A percentile compares a stretch with the other conserved stretches of the same genome.
These are phyloP conservation scores for Clonostachys chloroleuca DNA, from an alignment of 2,329 filamentous ascomycete genomes.

Conservation along the genomic window DNA sequence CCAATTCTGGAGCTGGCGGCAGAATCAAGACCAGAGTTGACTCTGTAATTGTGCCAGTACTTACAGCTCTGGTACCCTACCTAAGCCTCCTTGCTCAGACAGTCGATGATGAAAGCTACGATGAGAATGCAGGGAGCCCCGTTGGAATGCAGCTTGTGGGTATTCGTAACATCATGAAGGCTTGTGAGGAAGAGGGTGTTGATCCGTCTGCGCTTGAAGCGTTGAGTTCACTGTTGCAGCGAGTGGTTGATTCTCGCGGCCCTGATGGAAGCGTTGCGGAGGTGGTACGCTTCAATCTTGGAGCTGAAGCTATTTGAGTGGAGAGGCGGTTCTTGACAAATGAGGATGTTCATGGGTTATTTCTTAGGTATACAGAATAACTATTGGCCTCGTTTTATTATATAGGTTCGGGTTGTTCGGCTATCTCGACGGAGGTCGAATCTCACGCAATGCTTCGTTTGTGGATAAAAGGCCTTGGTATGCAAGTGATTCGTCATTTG, in stretches of 20 bases:
- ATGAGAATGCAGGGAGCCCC: constrained; percentile 15
- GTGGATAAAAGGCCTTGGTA: no score
- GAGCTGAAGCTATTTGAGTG: no score
- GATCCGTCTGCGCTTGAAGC: constrained; percentile 3
- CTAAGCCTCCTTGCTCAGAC: constrained; percentile 9
- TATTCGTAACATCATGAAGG: constrained; percentile 12
- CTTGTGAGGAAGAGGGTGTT: constrained; percentile 14
- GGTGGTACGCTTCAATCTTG: neutral
- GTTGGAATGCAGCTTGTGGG: constrained; percentile 15
- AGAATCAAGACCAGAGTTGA: neutral
- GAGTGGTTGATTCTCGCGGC: constrained; percentile 7
- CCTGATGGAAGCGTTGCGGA: constrained; percentile 1
- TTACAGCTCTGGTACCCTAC: constrained; percentile 16
- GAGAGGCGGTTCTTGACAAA: no score
- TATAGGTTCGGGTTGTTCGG: no score
- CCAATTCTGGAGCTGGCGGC: constrained; percentile 2
- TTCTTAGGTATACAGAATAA: no score
- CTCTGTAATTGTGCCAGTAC: constrained; percentile 11
- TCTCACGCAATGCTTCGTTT: no score
- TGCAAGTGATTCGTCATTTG: no score
- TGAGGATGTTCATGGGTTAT: no score
- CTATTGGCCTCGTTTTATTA: no score
- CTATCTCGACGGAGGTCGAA: no score
- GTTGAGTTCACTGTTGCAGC: constrained; percentile 4
- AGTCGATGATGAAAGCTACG: constrained; percentile 12